phyloP scores from a whole-genome alignment of 768 basidiomycete genomes.

The Coprinopsis strossmayeri region DNA sequence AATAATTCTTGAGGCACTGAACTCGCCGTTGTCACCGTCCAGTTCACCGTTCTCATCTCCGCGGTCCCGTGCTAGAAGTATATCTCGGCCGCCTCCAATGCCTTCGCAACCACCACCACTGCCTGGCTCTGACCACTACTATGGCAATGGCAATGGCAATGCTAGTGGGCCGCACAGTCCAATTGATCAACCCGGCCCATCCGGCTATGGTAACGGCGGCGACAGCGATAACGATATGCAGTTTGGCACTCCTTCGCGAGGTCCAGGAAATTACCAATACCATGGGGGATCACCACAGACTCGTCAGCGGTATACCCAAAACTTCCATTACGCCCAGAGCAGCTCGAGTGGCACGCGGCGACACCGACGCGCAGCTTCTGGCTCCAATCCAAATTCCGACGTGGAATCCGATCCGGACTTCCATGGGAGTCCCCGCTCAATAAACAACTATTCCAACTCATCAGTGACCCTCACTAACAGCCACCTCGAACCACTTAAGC shows the following conservation, averaged over 20 bases:
- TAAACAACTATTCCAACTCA: constrained; percentile 15
- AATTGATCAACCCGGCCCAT: not conserved
- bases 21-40: constrained; percentile 24
- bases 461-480: constrained; percentile 20
- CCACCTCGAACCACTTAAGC: constrained; percentile 49
- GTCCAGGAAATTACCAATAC: not conserved
- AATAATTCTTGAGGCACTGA: constrained; percentile 57
- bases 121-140: constrained; percentile 9
- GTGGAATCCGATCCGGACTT: constrained; percentile 18
- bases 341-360: constrained; percentile 15
- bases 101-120: constrained; percentile 14
- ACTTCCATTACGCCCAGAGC: constrained; percentile 16
- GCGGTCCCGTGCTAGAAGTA: constrained; percentile 26
- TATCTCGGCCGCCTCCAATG: constrained; percentile 23
- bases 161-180: constrained; percentile 6
- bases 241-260: constrained; percentile 17
- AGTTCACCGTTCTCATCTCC: constrained; percentile 32
- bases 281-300: no score
- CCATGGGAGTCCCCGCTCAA: constrained; percentile 8
- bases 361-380: constrained; percentile 16
- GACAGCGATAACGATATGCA: constrained; percentile 15
- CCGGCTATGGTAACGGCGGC: constrained; percentile 6
- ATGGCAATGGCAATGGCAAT: constrained; percentile 16
- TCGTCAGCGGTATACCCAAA: constrained; percentile 9
- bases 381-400: constrained; percentile 17